Percentiles rank a stretch among this genome's conserved stretches.
Conservation (phyloP, 2,329 filamentous ascomycete genomes). For the Colletotrichum camelliae region DNA sequence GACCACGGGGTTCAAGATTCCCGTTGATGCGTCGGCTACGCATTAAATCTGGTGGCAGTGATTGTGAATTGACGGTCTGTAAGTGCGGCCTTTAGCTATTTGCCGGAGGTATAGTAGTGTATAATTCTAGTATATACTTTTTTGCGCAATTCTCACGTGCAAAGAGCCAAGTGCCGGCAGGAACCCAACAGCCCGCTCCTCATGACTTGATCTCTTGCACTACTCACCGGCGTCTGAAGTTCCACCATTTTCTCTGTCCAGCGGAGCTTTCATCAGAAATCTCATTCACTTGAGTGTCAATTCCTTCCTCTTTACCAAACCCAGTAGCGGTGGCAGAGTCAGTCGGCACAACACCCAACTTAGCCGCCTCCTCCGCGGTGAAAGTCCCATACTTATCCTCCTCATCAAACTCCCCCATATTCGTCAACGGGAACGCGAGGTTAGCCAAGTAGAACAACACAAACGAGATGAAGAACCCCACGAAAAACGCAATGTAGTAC, state of each 20-base stretch:
- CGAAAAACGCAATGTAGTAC: constrained; percentile 52
- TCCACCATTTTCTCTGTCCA: background rate
- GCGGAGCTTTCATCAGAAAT: background rate
- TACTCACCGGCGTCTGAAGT: background rate
- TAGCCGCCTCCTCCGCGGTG: constrained; percentile 44
- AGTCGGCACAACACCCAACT: constrained; percentile 38
- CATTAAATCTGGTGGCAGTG: background rate
- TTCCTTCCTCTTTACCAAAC: background rate
- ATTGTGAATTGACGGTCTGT: accelerated
- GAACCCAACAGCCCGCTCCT: background rate
- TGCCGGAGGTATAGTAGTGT: background rate
- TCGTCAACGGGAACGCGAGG: constrained; percentile 40
- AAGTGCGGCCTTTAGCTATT: background rate
- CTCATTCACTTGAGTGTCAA: background rate
- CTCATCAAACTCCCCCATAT: constrained; percentile 47
- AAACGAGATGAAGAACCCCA: constrained; percentile 34
- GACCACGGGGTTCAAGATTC: constrained; percentile 34
- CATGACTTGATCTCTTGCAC: too few species aligned
- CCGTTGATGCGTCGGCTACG: background rate
- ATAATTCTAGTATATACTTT: background rate
- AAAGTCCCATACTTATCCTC: constrained; percentile 51
- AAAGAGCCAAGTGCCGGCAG: background rate
- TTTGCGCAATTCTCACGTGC: accelerated
- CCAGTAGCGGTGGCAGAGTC: background rate
- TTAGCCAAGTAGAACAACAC: constrained; percentile 30